Evolutionary conservation across 2,329 filamentous ascomycete genomes (phyloP).

Genomic region (Dothideomycetes sp.): DNA sequence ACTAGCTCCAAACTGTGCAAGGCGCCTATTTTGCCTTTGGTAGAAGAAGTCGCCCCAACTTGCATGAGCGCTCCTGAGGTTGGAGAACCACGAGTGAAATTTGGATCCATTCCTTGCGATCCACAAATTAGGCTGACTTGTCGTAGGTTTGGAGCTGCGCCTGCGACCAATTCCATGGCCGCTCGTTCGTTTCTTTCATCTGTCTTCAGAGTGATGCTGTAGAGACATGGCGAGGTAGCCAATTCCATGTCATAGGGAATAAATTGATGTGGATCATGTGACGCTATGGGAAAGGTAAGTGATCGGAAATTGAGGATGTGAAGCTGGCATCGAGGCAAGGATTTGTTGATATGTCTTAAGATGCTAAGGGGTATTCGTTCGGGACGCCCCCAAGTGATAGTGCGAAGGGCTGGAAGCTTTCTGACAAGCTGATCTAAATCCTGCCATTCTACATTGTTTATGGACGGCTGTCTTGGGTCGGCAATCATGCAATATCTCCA

Average conservation of each 20-base stretch:
- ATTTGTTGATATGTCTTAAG: background rate
- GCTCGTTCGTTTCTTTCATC: background rate
- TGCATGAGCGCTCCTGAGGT: no score
- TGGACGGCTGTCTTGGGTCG: background rate
- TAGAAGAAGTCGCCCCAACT: no score
- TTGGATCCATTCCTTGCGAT: no score
- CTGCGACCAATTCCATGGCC: background rate
- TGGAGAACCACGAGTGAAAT: no score
- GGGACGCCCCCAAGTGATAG: background rate
- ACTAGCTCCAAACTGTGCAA: background rate
- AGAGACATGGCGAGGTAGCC: background rate
- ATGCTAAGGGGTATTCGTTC: background rate
- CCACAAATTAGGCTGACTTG: background rate
- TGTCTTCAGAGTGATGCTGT: background rate
- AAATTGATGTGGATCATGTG: background rate
- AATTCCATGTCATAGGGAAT: background rate
- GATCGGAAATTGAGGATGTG: background rate
- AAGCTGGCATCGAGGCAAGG: background rate
- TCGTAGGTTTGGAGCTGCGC: slow-evolving; percentile 2
- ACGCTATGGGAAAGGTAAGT: no score
- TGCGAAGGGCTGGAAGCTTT: background rate
- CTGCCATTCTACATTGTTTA: background rate
- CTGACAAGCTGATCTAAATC: background rate
- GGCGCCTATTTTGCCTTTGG: background rate
- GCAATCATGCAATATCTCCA: background rate